Percentiles rank a stretch among this genome's conserved stretches.
Evolutionary conservation across 2,329 filamentous ascomycete genomes (phyloP).

Genomic region (Periconia macrospinosa): DNA sequence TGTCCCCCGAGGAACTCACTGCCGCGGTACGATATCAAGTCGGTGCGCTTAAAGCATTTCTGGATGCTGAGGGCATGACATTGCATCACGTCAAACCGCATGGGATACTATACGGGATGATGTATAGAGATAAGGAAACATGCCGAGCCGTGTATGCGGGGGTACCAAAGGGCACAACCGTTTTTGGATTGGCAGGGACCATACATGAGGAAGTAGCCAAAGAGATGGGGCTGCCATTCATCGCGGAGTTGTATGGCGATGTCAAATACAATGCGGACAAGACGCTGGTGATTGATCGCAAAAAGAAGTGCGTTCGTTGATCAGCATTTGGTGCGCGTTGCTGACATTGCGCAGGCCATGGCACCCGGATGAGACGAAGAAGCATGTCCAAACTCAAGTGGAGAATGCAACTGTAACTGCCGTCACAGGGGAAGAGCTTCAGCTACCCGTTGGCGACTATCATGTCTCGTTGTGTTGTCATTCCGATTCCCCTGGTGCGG

Average conservation of each 20-base stretch:
- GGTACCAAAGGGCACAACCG: conserved; percentile 53
- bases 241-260: conserved; percentile 59
- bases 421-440: conserved; percentile 45
- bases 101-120: conserved; percentile 62
- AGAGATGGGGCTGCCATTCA: conserved; percentile 57
- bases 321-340: not conserved
- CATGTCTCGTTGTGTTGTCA: conserved; percentile 50
- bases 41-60: conserved; percentile 62
- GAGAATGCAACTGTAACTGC: conserved; percentile 45
- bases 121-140: conserved; percentile 54
- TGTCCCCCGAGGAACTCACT: conserved; percentile 59
- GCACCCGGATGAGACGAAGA: conserved; percentile 46
- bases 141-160: conserved; percentile 58
- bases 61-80: conserved; percentile 58
- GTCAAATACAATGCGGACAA: conserved; percentile 57
- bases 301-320: conserved; percentile 52
- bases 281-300: conserved; percentile 59
- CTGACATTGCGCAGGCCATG: conserved; percentile 35
- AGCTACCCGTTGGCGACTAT: conserved; percentile 46
- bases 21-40: conserved; percentile 65
- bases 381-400: conserved; percentile 46
- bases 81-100: conserved; percentile 67
- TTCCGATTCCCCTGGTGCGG: conserved; percentile 48
- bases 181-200: conserved; percentile 60
- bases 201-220: conserved; percentile 57